phyloP scores from a whole-genome alignment of 2,329 filamentous ascomycete genomes.

The Neocatenulostroma microsporum region DNA sequence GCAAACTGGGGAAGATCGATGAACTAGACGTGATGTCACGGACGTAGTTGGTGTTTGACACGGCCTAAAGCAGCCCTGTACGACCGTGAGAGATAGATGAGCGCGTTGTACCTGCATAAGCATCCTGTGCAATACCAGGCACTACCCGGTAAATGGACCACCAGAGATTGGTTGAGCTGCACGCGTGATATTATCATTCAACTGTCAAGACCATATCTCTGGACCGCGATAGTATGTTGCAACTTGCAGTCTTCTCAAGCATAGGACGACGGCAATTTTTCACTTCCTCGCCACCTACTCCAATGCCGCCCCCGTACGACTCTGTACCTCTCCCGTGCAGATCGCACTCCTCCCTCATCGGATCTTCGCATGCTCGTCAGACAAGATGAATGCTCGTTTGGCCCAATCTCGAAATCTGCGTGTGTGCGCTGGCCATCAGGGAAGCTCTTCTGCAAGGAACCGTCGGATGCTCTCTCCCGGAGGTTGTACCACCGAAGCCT shows the following conservation, averaged over 20 bases:
- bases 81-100: background rate
- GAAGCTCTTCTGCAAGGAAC: slow-evolving; percentile 18
- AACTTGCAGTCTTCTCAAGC: background rate
- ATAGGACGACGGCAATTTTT: background rate
- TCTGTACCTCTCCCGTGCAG: too few species aligned
- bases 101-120: slow-evolving; percentile 10
- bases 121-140: background rate
- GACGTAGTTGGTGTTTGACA: slow-evolving; percentile 6
- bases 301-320: too few species aligned
- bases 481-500: slow-evolving; percentile 14
- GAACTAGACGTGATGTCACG: background rate
- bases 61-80: background rate
- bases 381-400: slow-evolving; percentile 16
- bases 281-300: too few species aligned
- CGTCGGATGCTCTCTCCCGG: slow-evolving; percentile 9
- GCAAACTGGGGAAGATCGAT: too few species aligned
- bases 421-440: slow-evolving; percentile 18
- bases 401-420: slow-evolving; percentile 13
- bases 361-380: slow-evolving; percentile 7
- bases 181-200: background rate
- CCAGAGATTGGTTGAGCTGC: slow-evolving; percentile 2
- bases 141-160: slow-evolving; percentile 6
- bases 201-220: background rate
- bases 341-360: too few species aligned
- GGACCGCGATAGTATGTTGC: too few species aligned